Percentiles rank a stretch among this genome's conserved stretches.
These are phyloP conservation scores for Parathielavia appendiculata DNA, from an alignment of 495 filamentous ascomycete species.

Conservation along the genomic window DNA sequence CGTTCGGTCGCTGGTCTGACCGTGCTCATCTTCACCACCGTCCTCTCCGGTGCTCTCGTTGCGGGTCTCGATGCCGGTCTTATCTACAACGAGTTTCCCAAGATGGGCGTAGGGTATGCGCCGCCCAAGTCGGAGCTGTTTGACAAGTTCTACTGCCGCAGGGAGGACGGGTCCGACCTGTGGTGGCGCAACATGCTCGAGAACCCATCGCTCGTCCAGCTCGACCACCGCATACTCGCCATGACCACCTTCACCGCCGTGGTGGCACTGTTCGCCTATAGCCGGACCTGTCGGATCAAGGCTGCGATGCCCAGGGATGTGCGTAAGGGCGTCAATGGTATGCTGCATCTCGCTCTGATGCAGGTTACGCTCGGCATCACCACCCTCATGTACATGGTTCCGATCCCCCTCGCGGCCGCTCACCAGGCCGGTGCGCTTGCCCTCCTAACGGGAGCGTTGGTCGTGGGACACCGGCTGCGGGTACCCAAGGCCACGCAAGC, in stretches of 20 bases:
- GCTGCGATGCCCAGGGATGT: conserved; percentile 59
- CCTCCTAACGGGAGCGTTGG: conserved; percentile 71
- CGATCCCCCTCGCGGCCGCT: conserved; percentile 76
- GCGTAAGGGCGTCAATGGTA: conserved; percentile 66
- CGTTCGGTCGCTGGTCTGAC: conserved; percentile 66
- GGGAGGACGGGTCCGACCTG: conserved; percentile 67
- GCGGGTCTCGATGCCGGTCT: conserved; percentile 92
- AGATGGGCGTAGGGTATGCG: conserved; percentile 77
- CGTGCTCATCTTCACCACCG: conserved; percentile 76
- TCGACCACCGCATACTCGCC: conserved; percentile 91
- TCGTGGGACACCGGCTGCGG: conserved; percentile 60
- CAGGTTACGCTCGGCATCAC: conserved; percentile 83
- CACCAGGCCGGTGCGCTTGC: conserved; percentile 91
- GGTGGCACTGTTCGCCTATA: conserved; percentile 69
- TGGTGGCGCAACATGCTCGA: conserved; percentile 97
- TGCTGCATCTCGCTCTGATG: conserved; percentile 74
- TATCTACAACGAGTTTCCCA: conserved; percentile 97
- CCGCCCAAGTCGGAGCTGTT: conserved; percentile 81
- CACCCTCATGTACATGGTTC: conserved; percentile 89
- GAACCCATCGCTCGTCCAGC: conserved; percentile 89
- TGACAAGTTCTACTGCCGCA: conserved; percentile 77
- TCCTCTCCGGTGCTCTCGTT: conserved; percentile 88
- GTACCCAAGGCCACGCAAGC: conserved; percentile 45
- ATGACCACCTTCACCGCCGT: conserved; percentile 82
- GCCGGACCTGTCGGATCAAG: conserved; percentile 58